Evolutionary conservation across 768 basidiomycete species (phyloP).

Genomic region (Lentinula sp.): DNA sequence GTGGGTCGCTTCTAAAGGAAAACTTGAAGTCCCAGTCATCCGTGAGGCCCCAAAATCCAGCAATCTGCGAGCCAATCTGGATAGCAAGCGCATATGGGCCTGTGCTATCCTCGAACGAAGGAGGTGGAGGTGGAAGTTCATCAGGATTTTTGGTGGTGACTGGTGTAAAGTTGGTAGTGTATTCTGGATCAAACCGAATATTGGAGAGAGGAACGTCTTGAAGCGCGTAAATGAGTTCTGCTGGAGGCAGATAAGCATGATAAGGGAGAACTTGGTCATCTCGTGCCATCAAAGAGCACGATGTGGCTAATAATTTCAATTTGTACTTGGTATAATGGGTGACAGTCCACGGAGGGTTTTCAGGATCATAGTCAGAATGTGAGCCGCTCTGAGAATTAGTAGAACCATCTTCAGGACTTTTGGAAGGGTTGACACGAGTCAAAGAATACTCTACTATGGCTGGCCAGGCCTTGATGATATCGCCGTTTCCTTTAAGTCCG

Average conservation of each 20-base stretch:
- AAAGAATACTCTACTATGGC: slow-evolving; percentile 50
- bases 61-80: slow-evolving; percentile 60
- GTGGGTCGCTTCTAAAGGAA: slow-evolving; percentile 18
- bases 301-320: slow-evolving; percentile 59
- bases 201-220: slow-evolving; percentile 34
- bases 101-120: slow-evolving; percentile 45
- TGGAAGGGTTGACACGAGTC: not conserved
- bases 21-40: slow-evolving; percentile 67
- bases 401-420: not conserved
- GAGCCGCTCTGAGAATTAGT: slow-evolving; percentile 4
- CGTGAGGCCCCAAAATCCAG: slow-evolving; percentile 63
- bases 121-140: slow-evolving; percentile 9
- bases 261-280: slow-evolving; percentile 69
- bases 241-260: slow-evolving; percentile 55
- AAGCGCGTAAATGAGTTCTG: slow-evolving; percentile 45
- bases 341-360: slow-evolving; percentile 46
- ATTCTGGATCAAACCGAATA: slow-evolving; percentile 34
- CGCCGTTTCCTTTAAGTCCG: slow-evolving; percentile 27
- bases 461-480: slow-evolving; percentile 68
- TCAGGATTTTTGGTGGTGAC: slow-evolving; percentile 15
- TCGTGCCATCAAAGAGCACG: slow-evolving; percentile 37
- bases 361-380: slow-evolving; percentile 13
- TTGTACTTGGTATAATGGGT: slow-evolving; percentile 59
- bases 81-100: slow-evolving; percentile 66
- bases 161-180: slow-evolving; percentile 50